Percentiles rank a stretch among this genome's conserved stretches.
Conservation (phyloP, 768 basidiomycete genomes). For the Termitomyces sp. region DNA sequence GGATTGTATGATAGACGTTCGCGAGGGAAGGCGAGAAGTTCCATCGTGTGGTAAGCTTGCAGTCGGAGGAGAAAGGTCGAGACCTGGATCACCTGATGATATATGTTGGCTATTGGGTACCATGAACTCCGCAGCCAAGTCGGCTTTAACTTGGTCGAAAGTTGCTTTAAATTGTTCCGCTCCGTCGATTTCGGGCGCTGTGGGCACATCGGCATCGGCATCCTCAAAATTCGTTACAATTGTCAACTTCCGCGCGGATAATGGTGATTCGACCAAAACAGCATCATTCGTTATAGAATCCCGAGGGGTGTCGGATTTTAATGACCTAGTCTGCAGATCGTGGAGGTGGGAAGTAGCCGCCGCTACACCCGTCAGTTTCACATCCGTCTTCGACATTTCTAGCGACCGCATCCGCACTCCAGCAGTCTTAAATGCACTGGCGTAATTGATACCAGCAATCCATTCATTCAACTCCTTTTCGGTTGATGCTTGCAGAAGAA, state of each 20-base stretch:
- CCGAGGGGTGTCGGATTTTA: conserved; percentile 26
- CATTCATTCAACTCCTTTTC: conserved; percentile 80
- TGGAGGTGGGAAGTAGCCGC: conserved; percentile 82
- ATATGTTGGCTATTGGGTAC: conserved; percentile 19
- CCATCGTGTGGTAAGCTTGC: conserved; percentile 11
- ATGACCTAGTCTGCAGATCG: conserved; percentile 43
- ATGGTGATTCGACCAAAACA: conserved; percentile 17
- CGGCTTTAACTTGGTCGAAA: conserved; percentile 83
- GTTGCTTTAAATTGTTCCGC: conserved; percentile 73
- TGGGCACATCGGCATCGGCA: conserved; percentile 37
- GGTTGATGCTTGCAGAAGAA: conserved; percentile 68
- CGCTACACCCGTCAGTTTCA: conserved; percentile 76
- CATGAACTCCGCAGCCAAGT: conserved; percentile 54
- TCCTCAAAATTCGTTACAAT: conserved; percentile 21
- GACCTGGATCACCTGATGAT: neutral
- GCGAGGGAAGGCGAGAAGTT: conserved; percentile 36
- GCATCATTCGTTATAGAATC: conserved; percentile 28
- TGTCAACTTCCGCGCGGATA: conserved; percentile 23
- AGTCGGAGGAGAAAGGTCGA: conserved; percentile 9
- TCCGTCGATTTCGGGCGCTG: conserved; percentile 52
- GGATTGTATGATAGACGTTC: conserved; percentile 49
- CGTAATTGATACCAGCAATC: conserved; percentile 92
- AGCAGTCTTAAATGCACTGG: conserved; percentile 83
- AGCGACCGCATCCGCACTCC: conserved; percentile 76
- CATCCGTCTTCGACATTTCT: conserved; percentile 62